A percentile compares a stretch with the other conserved stretches of the same genome.
Conservation (phyloP, 176 grass and related monocot genomes). For the Oryza punctata region DNA sequence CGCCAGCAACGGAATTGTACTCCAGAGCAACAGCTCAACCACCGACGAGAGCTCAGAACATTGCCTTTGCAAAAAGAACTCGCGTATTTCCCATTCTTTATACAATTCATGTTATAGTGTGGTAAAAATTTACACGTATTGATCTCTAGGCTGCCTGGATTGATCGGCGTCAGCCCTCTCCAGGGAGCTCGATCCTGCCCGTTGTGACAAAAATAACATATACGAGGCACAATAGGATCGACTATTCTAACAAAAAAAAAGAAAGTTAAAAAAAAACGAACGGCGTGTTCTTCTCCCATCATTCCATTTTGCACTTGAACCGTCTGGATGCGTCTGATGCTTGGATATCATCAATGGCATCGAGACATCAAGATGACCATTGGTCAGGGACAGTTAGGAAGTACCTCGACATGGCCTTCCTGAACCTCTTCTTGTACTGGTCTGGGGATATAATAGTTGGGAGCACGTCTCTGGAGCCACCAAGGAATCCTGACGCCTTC, state of each 20-base stretch:
- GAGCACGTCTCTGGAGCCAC: conserved; percentile 69
- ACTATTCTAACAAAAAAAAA: conserved; percentile 42
- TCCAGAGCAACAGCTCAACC: background rate
- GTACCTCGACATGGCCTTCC: conserved; percentile 98
- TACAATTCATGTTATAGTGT: conserved; percentile 46
- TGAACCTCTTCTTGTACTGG: conserved; percentile 95
- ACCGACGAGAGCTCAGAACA: background rate
- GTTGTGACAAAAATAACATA: conserved; percentile 57
- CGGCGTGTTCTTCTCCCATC: conserved; percentile 1
- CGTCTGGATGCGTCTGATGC: conserved; percentile 28
- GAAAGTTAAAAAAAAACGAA: background rate
- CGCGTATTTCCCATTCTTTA: conserved; percentile 29
- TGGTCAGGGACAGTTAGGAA: conserved; percentile 87
- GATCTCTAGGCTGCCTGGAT: conserved; percentile 30
- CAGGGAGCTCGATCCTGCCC: conserved; percentile 43
- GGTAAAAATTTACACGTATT: conserved; percentile 52
- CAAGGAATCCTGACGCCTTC: conserved; percentile 81
- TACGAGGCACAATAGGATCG: conserved; percentile 55
- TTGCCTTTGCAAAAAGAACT: conserved; percentile 23
- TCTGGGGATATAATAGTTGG: conserved; percentile 85
- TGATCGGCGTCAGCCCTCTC: background rate
- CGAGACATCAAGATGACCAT: conserved; percentile 67
- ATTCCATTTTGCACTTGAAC: conserved; percentile 32
- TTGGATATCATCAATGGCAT: conserved; percentile 29
- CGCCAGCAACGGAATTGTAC: background rate